phyloP scores from a whole-genome alignment of 2,329 filamentous ascomycete genomes.

The Davidsoniella australis region DNA sequence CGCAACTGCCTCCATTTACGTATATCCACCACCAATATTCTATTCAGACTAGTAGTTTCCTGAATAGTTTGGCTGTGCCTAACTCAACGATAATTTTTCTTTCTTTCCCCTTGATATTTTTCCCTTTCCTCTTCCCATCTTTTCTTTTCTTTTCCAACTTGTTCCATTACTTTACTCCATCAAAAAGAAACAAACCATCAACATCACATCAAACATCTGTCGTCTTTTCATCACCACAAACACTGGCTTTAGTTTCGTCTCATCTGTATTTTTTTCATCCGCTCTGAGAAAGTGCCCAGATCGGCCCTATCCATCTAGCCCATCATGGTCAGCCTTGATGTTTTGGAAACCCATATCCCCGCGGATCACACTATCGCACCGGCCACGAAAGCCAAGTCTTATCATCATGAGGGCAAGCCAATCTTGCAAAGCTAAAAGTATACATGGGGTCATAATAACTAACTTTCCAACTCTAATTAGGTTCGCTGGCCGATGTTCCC shows the following conservation, averaged over 20 bases:
- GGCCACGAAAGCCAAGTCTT: slow-evolving; percentile 11
- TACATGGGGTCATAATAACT: neutral
- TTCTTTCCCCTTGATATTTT: neutral
- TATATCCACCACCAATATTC: no score
- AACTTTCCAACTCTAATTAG: slow-evolving; percentile 26
- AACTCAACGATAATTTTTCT: no score
- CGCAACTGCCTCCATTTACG: no score
- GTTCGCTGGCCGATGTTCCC: slow-evolving; percentile 81
- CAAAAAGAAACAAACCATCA: neutral
- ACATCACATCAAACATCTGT: neutral
- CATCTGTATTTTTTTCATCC: neutral
- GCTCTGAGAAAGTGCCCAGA: neutral
- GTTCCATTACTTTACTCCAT: neutral
- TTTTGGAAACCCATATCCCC: slow-evolving; percentile 5
- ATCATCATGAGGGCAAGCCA: slow-evolving; percentile 11
- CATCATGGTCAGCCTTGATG: neutral
- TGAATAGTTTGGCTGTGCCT: no score
- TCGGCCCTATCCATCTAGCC: neutral
- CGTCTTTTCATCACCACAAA: neutral
- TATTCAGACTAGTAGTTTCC: no score
- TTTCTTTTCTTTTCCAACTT: neutral
- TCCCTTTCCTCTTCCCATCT: neutral
- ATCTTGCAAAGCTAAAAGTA: neutral
- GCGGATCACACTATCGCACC: slow-evolving; percentile 11
- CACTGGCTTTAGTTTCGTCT: neutral